These are phyloP conservation scores for Nepenthes gracilis DNA, from an alignment of 148 eudicot species.

Conservation along the genomic window DNA sequence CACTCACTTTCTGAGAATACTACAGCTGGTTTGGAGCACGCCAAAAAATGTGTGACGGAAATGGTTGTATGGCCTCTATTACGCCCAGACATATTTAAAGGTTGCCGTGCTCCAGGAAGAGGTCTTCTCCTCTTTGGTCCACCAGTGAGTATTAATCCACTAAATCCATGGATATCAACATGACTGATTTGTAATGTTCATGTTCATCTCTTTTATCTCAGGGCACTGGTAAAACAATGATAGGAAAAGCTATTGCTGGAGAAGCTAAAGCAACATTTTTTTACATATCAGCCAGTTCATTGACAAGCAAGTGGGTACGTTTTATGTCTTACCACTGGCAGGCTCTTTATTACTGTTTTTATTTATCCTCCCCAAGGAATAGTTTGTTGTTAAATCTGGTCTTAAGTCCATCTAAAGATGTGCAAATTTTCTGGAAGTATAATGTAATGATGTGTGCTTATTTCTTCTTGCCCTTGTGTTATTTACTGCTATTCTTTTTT, in stretches of 20 bases:
- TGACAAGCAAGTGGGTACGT: slow-evolving; percentile 97
- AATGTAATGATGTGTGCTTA: too few species aligned
- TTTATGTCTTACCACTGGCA: background rate
- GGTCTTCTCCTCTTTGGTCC: slow-evolving; percentile 99
- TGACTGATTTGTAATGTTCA: background rate
- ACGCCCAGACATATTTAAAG: slow-evolving; percentile 96
- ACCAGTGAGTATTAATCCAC: slow-evolving; percentile 51
- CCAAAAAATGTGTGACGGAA: slow-evolving; percentile 97
- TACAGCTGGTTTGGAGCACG: slow-evolving; percentile 94
- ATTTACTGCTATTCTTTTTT: too few species aligned
- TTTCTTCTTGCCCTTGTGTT: too few species aligned
- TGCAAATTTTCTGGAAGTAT: too few species aligned
- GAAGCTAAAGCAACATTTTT: slow-evolving; percentile 96
- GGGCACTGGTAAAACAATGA: slow-evolving; percentile 99
- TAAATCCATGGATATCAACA: background rate
- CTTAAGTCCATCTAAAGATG: too few species aligned
- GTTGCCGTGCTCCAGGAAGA: slow-evolving; percentile 98
- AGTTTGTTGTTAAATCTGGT: too few species aligned
- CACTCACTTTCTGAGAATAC: slow-evolving; percentile 9
- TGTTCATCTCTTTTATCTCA: slow-evolving; percentile 14
- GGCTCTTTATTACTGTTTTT: background rate
- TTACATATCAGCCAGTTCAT: slow-evolving; percentile 92
- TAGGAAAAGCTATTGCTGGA: slow-evolving; percentile 97
- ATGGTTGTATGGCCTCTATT: slow-evolving; percentile 97
- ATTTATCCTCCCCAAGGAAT: background rate